These are phyloP conservation scores for Sclerotinia spermophila DNA, from an alignment of 2,329 filamentous ascomycete species.

Conservation along the genomic window DNA sequence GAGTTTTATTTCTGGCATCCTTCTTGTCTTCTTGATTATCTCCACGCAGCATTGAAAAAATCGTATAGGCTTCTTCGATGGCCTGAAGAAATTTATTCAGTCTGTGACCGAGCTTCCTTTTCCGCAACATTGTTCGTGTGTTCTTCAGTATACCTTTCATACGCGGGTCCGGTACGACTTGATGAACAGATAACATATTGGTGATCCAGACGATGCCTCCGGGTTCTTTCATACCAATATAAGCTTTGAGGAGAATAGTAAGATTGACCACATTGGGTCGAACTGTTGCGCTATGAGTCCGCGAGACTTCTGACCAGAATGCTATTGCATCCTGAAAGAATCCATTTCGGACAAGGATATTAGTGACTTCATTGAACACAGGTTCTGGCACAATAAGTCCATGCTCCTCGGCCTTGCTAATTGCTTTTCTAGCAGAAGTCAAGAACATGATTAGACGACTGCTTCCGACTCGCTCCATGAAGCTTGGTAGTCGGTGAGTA, in stretches of 20 bases:
- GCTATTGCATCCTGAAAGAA: slow-evolving; percentile 27
- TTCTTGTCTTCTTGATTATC: slow-evolving; percentile 15
- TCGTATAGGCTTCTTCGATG: slow-evolving; percentile 21
- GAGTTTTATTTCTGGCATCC: slow-evolving; percentile 24
- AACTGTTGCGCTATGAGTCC: slow-evolving; percentile 19
- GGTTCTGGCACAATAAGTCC: slow-evolving; percentile 26
- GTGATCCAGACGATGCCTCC: slow-evolving; percentile 33
- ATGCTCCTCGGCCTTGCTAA: slow-evolving; percentile 26
- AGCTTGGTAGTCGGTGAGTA: slow-evolving; percentile 28
- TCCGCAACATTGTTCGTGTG: background rate
- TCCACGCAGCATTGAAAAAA: slow-evolving; percentile 21
- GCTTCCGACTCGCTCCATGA: slow-evolving; percentile 9
- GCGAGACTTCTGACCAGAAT: slow-evolving; percentile 33
- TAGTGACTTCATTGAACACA: slow-evolving; percentile 32
- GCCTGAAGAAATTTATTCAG: slow-evolving; percentile 16
- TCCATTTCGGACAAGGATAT: slow-evolving; percentile 27
- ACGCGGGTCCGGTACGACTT: slow-evolving; percentile 27
- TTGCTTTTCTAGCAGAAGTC: slow-evolving; percentile 20
- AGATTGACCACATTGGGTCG: slow-evolving; percentile 28
- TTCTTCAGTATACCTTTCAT: slow-evolving; percentile 27
- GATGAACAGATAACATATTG: slow-evolving; percentile 26
- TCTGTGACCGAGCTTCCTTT: background rate
- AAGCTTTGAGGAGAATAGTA: slow-evolving; percentile 32
- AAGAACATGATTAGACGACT: slow-evolving; percentile 7
- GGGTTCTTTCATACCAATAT: slow-evolving; percentile 27